Base-by-base conservation (phyloP, 2,329 filamentous ascomycete genomes). In the Biscogniauxia sp. region DNA sequence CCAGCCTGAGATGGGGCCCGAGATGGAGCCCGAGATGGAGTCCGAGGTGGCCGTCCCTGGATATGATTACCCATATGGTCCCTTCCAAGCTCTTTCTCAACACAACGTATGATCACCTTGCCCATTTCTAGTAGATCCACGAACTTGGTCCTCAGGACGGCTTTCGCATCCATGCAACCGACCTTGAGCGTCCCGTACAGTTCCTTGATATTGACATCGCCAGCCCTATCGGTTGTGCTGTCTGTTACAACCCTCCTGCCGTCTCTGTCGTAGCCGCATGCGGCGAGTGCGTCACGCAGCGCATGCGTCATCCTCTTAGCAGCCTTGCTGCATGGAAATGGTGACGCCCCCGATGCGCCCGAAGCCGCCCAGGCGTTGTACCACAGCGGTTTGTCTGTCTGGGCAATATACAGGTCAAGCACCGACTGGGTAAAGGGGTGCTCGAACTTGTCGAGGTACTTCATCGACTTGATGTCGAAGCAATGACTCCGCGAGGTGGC, bases 351-450 rank as follows among this genome's bases (percentile, higher is more conserved):
- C 23, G 58, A 20, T 32, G 25, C 20, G 49, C 11, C 49, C 20
- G 23, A 55, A 28, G 56, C 45, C 32, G 51, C 37, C 37, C 50
- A 53, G 20, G 53, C 52, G 3, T 20, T 59, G 26, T 59, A 62
- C 72, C 72, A 74, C 11, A 74, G 61, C 28, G 72, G 68, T 54
- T 66, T 52, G 11, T 68, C 65, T 4, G 60, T 69, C 66, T 70
- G 69, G 28, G 59, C 61, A 6, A 71, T 66, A 61, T 74, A 75
- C 11, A 66, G 60, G 25, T 73, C 66, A 23, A 74, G 62, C 19
- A 72, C 49, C n/a, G 69, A 63, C 56, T 69, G 69, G 5, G 66
- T 57, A 45, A 70, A 66, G 8, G 71, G 69, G 53, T 72, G 70
- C 57, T 69, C 69, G 9, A 54, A 5, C 23, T 57, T 63, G 41